Conservation (phyloP, 305 asterid species). For the Plantago lanceolata region DNA sequence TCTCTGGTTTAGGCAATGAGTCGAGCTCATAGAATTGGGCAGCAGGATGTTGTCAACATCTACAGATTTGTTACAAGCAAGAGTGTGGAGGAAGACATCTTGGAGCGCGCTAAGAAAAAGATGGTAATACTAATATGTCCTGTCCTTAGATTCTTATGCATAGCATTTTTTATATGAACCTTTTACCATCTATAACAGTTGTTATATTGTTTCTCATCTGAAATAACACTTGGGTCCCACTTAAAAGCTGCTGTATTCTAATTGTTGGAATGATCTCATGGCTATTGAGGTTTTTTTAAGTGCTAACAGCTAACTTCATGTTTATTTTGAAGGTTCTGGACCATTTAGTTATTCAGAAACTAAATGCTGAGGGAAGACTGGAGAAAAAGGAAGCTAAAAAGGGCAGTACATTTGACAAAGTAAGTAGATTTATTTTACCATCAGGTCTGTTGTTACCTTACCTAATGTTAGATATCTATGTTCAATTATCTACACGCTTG, state of each 20-base stretch:
- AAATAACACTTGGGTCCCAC: slow-evolving; percentile 1
- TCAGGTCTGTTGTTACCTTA: neutral
- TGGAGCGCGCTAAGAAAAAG: slow-evolving; percentile 99
- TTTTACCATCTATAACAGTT: too few species aligned
- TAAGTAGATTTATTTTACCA: slow-evolving; percentile 36
- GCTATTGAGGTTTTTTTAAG: neutral
- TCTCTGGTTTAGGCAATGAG: slow-evolving; percentile 82
- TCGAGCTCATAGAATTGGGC: slow-evolving; percentile 99
- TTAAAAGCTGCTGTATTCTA: slow-evolving; percentile 1
- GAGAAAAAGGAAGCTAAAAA: slow-evolving; percentile 97
- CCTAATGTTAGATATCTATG: neutral
- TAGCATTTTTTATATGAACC: too few species aligned
- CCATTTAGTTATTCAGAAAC: slow-evolving; percentile 94
- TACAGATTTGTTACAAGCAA: slow-evolving; percentile 97
- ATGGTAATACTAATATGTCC: too few species aligned
- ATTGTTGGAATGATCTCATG: slow-evolving; percentile 1
- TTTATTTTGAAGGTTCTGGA: slow-evolving; percentile 72
- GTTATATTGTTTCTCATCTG: slow-evolving; percentile 13
- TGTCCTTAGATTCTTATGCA: slow-evolving; percentile 6
- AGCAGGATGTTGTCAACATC: slow-evolving; percentile 98
- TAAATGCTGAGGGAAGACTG: slow-evolving; percentile 95
- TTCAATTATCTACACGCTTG: too few species aligned
- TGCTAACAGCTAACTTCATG: slow-evolving; percentile 30
- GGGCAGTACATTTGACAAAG: slow-evolving; percentile 85
- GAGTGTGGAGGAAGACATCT: slow-evolving; percentile 98